A percentile compares a stretch with the other conserved stretches of the same genome.
Conservation (phyloP, 768 basidiomycete genomes). For the Pulveroboletus sp. region DNA sequence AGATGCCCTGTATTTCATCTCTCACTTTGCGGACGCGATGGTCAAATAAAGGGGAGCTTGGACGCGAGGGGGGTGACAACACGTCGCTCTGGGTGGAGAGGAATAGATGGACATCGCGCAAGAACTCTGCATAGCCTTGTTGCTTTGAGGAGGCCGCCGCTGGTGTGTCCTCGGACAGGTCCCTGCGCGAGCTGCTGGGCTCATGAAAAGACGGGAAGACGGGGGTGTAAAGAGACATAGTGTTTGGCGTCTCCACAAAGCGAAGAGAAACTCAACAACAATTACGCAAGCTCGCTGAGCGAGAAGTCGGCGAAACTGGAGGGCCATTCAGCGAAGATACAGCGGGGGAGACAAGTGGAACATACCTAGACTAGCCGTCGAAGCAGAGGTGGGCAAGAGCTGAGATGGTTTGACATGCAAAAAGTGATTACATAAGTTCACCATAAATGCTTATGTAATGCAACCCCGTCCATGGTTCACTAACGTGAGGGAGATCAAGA, state of each 20-base stretch:
- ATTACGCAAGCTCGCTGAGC: neutral
- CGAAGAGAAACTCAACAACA: neutral
- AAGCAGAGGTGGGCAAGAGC: neutral
- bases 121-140: conserved; percentile 20
- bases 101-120: conserved; percentile 31
- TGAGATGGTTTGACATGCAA: neutral
- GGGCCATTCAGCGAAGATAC: neutral
- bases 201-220: conserved; percentile 26
- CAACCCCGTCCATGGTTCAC: too few species aligned
- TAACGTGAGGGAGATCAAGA: neutral
- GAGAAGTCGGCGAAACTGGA: neutral
- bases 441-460: conserved; percentile 9
- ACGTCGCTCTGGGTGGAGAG: conserved; percentile 30
- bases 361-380: conserved; percentile 5
- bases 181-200: conserved; percentile 3
- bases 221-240: conserved; percentile 34
- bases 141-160: conserved; percentile 3
- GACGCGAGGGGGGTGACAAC: conserved; percentile 33
- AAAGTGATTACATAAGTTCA: conserved; percentile 10
- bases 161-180: neutral
- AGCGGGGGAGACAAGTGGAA: neutral
- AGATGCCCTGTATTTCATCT: conserved; percentile 32
- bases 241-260: neutral
- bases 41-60: conserved; percentile 29
- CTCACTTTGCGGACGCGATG: conserved; percentile 30